These are phyloP conservation scores for Kodamaea hsintzibuensis DNA, from an alignment of 805 yeast species.

Conservation along the genomic window DNA sequence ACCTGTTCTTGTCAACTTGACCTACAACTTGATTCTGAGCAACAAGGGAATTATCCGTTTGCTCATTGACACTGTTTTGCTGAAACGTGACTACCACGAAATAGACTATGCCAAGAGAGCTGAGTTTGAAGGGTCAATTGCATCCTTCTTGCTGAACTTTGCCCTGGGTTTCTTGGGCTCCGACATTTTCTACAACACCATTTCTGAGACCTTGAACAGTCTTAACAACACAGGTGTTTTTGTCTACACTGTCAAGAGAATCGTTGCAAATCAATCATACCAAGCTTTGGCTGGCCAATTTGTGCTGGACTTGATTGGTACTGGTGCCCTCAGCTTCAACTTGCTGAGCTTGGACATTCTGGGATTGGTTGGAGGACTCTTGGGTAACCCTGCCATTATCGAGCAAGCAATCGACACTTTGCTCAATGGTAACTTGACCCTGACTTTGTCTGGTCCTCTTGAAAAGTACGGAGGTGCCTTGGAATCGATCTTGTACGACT, in stretches of 20 bases:
- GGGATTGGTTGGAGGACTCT: conserved; percentile 22
- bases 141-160: conserved; percentile 29
- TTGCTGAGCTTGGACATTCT: conserved; percentile 28
- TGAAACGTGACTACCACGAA: conserved; percentile 2
- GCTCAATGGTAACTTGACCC: conserved; percentile 21
- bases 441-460: conserved; percentile 11
- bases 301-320: conserved; percentile 25
- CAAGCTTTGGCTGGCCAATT: conserved; percentile 37
- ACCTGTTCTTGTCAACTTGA: conserved; percentile 32
- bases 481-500: conserved; percentile 28
- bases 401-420: conserved; percentile 23
- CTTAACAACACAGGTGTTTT: conserved; percentile 44
- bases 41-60: conserved; percentile 29
- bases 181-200: conserved; percentile 22
- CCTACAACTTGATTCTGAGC: conserved; percentile 30
- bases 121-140: conserved; percentile 1
- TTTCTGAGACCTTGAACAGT: conserved; percentile 31
- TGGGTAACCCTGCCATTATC: conserved; percentile 24
- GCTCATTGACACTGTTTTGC: conserved; percentile 10
- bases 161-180: conserved; percentile 31
- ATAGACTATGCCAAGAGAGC: conserved; percentile 11
- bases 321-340: conserved; percentile 28
- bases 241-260: conserved; percentile 36
- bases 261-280: conserved; percentile 35
- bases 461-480: conserved; percentile 35